Conservation (phyloP, 495 filamentous ascomycete genomes). For the Schizothecium vesticola region DNA sequence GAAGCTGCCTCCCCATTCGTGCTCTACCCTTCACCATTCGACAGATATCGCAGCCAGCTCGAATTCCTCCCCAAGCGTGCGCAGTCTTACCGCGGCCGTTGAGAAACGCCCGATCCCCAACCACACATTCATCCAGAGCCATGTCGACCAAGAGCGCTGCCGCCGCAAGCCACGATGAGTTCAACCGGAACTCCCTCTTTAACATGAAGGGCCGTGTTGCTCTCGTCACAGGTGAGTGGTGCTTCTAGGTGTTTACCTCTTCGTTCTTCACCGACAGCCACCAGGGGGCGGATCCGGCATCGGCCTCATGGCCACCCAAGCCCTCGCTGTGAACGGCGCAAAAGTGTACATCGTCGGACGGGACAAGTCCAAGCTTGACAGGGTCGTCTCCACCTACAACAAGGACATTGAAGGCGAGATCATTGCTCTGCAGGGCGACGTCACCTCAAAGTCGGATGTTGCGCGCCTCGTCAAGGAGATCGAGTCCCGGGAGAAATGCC, state of each 20-base stretch:
- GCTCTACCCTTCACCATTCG: neutral
- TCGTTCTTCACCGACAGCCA: neutral
- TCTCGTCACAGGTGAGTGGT: conserved; percentile 49
- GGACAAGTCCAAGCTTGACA: conserved; percentile 39
- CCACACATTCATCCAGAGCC: neutral
- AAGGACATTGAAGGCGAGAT: conserved; percentile 35
- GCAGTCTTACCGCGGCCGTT: neutral
- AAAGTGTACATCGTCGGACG: conserved; percentile 81
- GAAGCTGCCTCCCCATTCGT: neutral
- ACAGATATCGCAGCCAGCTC: neutral
- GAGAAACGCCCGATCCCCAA: neutral
- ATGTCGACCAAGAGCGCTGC: conserved; percentile 43
- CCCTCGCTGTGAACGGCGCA: conserved; percentile 72
- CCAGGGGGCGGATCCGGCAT: conserved; percentile 46
- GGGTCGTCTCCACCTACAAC: conserved; percentile 30
- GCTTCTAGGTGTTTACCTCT: neutral
- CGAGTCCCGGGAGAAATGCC: conserved; percentile 55
- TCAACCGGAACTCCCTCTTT: conserved; percentile 54
- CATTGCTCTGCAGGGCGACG: conserved; percentile 60
- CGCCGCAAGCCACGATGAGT: conserved; percentile 34
- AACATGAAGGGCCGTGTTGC: conserved; percentile 57
- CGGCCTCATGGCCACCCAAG: conserved; percentile 73
- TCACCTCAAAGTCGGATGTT: conserved; percentile 69
- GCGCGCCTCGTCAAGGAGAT: conserved; percentile 60
- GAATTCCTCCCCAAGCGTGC: neutral